Evolutionary conservation across 345 rosid genomes (phyloP).

Genomic region (rapeseed (Brassica napus)): Da-Ae NC_063448.1:43337501-43338000

Average conservation of each 20-base stretch:
- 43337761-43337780: conserved; percentile 3
- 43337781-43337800: conserved; percentile 32
- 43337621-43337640: neutral
- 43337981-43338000: neutral
- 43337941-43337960: neutral
- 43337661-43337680: neutral
- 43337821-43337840: neutral
- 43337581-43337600: conserved; percentile 31
- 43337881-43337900: neutral
- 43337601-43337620: neutral
- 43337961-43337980: neutral
- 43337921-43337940: conserved; percentile 5
- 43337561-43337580: conserved; percentile 16
- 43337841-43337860: neutral
- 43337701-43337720: conserved; percentile 17
- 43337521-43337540: neutral
- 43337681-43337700: conserved; percentile 31
- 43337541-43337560: conserved; percentile 25
- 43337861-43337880: neutral
- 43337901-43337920: neutral
- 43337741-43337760: conserved; percentile 23
- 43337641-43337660: conserved; percentile 7
- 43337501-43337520: conserved; percentile 23
- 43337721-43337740: conserved; percentile 8
- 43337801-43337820: neutral